Conservation (phyloP, 768 basidiomycete species). For the Tylopilus felleus region DNA sequence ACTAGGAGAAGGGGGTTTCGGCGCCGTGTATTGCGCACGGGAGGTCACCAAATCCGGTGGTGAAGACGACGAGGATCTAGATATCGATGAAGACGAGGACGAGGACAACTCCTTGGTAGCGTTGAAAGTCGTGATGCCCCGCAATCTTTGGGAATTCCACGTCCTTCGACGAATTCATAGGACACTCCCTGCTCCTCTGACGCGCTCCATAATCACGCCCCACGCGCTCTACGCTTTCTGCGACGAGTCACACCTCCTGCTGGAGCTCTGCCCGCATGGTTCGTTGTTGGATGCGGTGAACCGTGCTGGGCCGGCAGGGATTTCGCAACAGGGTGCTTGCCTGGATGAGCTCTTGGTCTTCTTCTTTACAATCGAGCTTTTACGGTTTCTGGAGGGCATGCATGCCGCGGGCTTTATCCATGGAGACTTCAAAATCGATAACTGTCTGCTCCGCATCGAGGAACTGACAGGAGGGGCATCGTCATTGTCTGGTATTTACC, state of each 20-base stretch:
- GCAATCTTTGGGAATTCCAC: constrained; percentile 90
- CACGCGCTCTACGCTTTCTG: constrained; percentile 77
- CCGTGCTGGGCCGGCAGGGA: constrained; percentile 67
- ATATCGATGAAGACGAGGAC: constrained; percentile 49
- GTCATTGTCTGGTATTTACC: constrained; percentile 74
- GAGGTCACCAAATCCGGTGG: constrained; percentile 44
- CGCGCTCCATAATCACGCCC: constrained; percentile 69
- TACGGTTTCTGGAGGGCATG: constrained; percentile 78
- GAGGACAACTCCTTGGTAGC: constrained; percentile 64
- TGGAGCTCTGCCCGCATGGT: constrained; percentile 88
- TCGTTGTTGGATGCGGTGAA: constrained; percentile 92
- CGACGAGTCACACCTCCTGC: constrained; percentile 87
- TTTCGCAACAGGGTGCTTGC: constrained; percentile 75
- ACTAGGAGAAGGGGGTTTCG: constrained; percentile 96
- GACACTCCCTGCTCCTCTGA: constrained; percentile 55
- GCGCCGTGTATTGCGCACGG: constrained; percentile 86
- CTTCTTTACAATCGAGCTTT: constrained; percentile 92
- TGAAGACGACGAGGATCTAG: constrained; percentile 42
- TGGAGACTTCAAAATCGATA: constrained; percentile 98
- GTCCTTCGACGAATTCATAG: constrained; percentile 75
- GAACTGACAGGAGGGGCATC: constrained; percentile 69
- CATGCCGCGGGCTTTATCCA: constrained; percentile 88
- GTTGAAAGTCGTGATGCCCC: constrained; percentile 87
- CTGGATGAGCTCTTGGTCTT: constrained; percentile 92
- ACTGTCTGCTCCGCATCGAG: constrained; percentile 91